Evolutionary conservation across 176 grass and related monocot species (phyloP).

Genomic region (Carex littledalei): DNA sequence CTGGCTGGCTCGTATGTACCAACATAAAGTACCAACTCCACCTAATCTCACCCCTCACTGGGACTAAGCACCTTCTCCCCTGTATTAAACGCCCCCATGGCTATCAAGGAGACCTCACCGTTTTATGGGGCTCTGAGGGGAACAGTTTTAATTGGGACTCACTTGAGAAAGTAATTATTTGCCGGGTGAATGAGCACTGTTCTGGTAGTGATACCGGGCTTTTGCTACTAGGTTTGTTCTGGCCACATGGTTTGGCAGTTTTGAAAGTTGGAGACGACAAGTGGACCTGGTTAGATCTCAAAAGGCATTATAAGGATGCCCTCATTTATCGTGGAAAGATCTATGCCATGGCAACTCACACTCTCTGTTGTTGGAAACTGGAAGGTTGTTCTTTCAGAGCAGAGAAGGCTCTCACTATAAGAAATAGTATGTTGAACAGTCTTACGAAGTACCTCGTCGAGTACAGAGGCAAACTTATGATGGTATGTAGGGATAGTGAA

Average conservation of each 20-base stretch:
- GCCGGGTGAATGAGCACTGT: neutral
- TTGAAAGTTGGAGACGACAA: neutral
- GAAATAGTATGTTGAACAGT: neutral
- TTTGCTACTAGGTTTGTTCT: neutral
- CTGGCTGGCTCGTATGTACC: neutral
- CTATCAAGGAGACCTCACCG: neutral
- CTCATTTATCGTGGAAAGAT: neutral
- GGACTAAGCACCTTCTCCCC: neutral
- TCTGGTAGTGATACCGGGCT: neutral
- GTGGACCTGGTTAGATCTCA: slow-evolving; percentile 5
- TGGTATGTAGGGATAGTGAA: too few species aligned
- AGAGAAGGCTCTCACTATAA: neutral
- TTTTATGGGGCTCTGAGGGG: too few species aligned
- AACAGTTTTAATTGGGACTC: too few species aligned
- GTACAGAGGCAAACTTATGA: too few species aligned
- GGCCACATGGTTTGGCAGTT: neutral
- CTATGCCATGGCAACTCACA: neutral
- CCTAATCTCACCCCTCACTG: neutral
- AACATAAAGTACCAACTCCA: neutral
- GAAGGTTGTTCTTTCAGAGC: neutral
- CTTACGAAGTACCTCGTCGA: neutral
- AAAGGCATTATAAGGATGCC: neutral
- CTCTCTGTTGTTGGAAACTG: neutral
- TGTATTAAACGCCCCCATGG: neutral
- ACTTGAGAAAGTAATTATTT: neutral